Percentiles rank a stretch among this genome's conserved stretches.
These are phyloP conservation scores for Fonsecaea monophora DNA, from an alignment of 2,329 filamentous ascomycete genomes.

Conservation along the genomic window DNA sequence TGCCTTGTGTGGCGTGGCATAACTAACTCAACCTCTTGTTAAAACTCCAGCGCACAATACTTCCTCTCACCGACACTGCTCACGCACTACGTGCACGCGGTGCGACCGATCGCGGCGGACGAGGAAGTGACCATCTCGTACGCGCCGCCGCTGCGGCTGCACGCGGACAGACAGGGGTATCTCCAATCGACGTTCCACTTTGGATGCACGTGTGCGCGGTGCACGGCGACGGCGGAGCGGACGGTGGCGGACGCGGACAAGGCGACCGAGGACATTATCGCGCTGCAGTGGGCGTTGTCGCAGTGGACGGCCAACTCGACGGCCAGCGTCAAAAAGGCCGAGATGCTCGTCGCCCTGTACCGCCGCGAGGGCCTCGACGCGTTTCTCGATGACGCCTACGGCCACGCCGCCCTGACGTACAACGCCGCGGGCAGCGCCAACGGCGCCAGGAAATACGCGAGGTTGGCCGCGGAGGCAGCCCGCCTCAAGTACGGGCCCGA, in stretches of 20 bases:
- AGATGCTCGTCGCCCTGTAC: constrained; percentile 32
- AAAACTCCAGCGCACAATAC: constrained; percentile 29
- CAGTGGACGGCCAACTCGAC: constrained; percentile 32
- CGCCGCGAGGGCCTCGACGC: constrained; percentile 30
- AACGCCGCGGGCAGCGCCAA: constrained; percentile 31
- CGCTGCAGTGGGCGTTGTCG: constrained; percentile 27
- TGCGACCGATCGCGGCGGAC: constrained; percentile 77
- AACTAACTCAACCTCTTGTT: background rate
- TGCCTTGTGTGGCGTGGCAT: no score
- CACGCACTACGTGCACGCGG: constrained; percentile 33
- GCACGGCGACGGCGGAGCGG: constrained; percentile 9
- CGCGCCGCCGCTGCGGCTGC: constrained; percentile 29
- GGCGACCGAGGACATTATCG: constrained; percentile 28
- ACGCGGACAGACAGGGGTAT: constrained; percentile 24
- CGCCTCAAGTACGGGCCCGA: constrained; percentile 29
- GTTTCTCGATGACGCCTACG: constrained; percentile 35
- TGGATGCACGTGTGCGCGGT: constrained; percentile 33
- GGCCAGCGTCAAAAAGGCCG: constrained; percentile 32
- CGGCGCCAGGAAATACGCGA: constrained; percentile 35
- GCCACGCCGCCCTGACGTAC: constrained; percentile 35
- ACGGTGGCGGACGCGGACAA: constrained; percentile 23
- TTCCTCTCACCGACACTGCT: constrained; percentile 27
- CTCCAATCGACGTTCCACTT: constrained; percentile 32
- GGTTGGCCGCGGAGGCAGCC: constrained; percentile 29
- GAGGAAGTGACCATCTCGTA: constrained; percentile 98